Evolutionary conservation across 768 basidiomycete species (phyloP), one percentile per base, ranked within the genome.

Genomic region (Dendrothele bispora): DNA sequence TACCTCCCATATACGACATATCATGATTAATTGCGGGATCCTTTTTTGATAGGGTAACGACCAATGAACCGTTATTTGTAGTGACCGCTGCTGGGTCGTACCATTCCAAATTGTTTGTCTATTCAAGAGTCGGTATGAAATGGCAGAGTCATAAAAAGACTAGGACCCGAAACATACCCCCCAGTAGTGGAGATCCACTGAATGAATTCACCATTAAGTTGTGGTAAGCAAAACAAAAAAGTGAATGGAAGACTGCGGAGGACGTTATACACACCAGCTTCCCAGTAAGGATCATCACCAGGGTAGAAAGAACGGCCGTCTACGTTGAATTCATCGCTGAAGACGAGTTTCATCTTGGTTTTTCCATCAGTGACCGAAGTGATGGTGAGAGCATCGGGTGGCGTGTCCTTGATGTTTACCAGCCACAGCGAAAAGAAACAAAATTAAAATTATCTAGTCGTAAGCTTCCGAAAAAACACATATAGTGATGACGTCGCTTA

Each of bases 321-420:
- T 18, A 60, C 62, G 50, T 91, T 80, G 63, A 93, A 93, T 69
- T 92, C 91, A 60, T 93, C 90, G 1, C 82, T 84, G 64, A 90
- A 93, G 15, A 90, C 81, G 44, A 88, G 70, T 60, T 59, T 61
- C 60, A 67, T 72, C 63, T 28, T 24, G 22, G 50, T 37, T 3
- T 70, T 68, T 57, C 39, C 28, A 26, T 66, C 62, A 7, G 64
- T 64, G 56, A 73, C 80, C 1, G 68, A 63, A 32, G 61, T 53
- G 49, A 65, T 71, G 45, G 60, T 72, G 66, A 73, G 65, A 20
- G 64, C 63, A 15, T 74, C 67, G 50, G 65, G 18, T 24, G 46
- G 46, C 20, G 46, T 47, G 22, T 47, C 46, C 14, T n/a, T n/a
- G 38, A 72, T 66, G 66, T 94, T 91, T 58, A 94, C 87, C 11